Evolutionary conservation across 2,329 filamentous ascomycete genomes (phyloP).

Genomic region (Tolypocladium inflatum): DNA sequence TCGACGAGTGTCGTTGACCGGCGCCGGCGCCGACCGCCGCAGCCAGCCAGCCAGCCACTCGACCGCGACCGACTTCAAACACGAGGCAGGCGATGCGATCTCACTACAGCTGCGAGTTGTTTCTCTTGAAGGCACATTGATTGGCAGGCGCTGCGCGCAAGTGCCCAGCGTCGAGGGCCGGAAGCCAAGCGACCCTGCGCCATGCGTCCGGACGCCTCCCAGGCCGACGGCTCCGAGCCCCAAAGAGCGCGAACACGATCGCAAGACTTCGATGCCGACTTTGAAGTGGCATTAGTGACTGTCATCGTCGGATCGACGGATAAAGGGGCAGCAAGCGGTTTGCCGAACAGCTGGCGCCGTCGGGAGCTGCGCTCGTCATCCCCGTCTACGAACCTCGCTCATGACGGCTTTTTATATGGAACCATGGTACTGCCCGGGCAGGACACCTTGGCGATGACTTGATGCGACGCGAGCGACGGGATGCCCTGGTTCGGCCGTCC

Average conservation of each 20-base stretch:
- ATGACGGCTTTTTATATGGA: background rate
- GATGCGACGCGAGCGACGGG: background rate
- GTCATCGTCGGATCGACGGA: background rate
- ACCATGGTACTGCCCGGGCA: background rate
- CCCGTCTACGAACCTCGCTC: background rate
- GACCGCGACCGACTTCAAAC: background rate
- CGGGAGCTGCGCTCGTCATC: background rate
- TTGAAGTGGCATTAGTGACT: background rate
- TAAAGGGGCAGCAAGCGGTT: background rate
- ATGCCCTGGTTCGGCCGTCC: background rate
- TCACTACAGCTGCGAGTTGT: background rate
- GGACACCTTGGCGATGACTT: background rate
- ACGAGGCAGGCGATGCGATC: background rate
- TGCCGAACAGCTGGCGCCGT: background rate
- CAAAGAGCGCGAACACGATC: background rate
- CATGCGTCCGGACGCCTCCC: background rate
- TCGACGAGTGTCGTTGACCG: background rate
- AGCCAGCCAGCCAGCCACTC: background rate
- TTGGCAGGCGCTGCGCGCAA: background rate
- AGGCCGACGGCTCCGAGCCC: background rate
- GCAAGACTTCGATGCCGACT: background rate
- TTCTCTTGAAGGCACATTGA: background rate
- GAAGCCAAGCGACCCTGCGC: background rate
- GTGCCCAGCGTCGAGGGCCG: background rate
- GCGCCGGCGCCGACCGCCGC: background rate